Base-by-base conservation (phyloP, 768 basidiomycete species). In the Podaxis mareebaensis region DNA sequence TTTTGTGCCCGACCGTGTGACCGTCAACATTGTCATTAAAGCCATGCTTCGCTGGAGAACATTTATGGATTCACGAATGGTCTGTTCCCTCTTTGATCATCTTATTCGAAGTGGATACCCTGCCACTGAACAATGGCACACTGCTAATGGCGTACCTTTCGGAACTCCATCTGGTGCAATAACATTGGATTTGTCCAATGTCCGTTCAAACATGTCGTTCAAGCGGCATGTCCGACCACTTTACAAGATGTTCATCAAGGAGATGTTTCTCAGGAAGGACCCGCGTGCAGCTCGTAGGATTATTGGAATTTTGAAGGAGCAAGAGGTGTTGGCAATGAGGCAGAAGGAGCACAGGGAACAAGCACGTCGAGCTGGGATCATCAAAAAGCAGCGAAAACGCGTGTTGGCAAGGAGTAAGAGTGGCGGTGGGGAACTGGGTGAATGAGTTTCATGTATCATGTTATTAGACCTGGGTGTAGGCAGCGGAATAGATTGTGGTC, bases 181-280 rank as follows among this genome's bases (percentile, higher is more conserved):
- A 61, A 59, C 22, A 53, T 80, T 17, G 58, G 69, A n/a, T 48
- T 82, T n/a, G 75, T 81, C 10, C 72, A 73, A 42, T 70, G 83
- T 20, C 63, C 76, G n/a, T 60, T 77, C 53, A 44, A 73, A 75
- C 22, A 77, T 88, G 60, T 84, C 81, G 3, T 89, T 86, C 59
- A 76, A 78, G 61, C 78, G 75, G 61, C 89, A 92, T 70, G 79
- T 85, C n/a, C 76, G 78, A 62, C 91, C 91, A 46, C 69, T 93
- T 73, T 88, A 88, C 72, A 88, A 81, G 77, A 86, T 86, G 84
- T 87, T 93, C 73, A 83, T 90, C 68, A 85, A 82, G 68, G 86
- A 85, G 13, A 81, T 92, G 65, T 81, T 84, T 70, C 56, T 77
- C 46, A 75, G 85, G 30, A 80, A 80, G 22, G 91, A 93, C 70